phyloP scores from a whole-genome alignment of 164 flowering plant genomes.

The Stephania japonica region DNA sequence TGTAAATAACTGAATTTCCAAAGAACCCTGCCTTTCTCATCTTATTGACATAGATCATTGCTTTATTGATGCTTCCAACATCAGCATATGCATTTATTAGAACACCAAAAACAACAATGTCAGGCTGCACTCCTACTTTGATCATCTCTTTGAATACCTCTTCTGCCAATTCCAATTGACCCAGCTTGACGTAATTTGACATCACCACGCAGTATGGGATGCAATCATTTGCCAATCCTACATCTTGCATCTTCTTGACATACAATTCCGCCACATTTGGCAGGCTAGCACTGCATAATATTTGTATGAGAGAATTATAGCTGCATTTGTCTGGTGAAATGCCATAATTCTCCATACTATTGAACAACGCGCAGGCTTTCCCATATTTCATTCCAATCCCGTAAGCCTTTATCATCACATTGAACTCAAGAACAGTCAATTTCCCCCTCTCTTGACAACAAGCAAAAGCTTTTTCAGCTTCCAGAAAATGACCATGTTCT shows the following conservation, averaged over 20 bases:
- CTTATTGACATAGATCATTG: conserved; percentile 41
- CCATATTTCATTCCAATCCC: conserved; percentile 58
- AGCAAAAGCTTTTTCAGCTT: conserved; percentile 71
- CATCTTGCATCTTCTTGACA: conserved; percentile 63
- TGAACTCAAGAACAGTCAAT: conserved; percentile 58
- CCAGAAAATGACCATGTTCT: conserved; percentile 56
- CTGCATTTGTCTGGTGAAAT: conserved; percentile 72
- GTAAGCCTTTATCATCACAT: conserved; percentile 96
- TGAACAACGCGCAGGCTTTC: conserved; percentile 64
- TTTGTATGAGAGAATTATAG: conserved; percentile 68
- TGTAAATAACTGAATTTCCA: conserved; percentile 58
- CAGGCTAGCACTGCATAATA: conserved; percentile 59
- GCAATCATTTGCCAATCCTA: conserved; percentile 57
- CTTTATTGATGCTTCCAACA: conserved; percentile 52
- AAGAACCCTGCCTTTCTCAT: conserved; percentile 54
- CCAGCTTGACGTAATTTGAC: conserved; percentile 61
- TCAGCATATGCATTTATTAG: conserved; percentile 88
- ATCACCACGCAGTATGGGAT: conserved; percentile 78
- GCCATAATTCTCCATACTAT: conserved; percentile 52
- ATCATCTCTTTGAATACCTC: conserved; percentile 64
- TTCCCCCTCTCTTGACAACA: conserved; percentile 49
- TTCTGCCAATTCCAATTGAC: conserved; percentile 54
- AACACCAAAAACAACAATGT: conserved; percentile 67
- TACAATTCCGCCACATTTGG: conserved; percentile 51
- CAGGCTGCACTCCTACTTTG: conserved; percentile 47